Evolutionary conservation across 2,329 filamentous ascomycete species (phyloP).

Genomic region (Fonsecaea erecta): DNA sequence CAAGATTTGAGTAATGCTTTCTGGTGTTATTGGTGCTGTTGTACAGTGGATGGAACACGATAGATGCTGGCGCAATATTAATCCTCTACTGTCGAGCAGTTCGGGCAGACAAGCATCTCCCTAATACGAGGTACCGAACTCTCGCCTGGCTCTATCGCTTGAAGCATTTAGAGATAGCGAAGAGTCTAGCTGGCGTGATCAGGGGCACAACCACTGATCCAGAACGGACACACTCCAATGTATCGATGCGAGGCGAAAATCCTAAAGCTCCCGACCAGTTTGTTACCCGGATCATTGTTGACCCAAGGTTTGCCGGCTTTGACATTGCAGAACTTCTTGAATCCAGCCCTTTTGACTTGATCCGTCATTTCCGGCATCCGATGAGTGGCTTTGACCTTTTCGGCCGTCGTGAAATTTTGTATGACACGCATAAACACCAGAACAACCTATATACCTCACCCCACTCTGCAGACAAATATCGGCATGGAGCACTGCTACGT

Average conservation of each 20-base stretch:
- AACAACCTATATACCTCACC: background rate
- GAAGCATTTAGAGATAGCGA: no score
- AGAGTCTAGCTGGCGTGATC: no score
- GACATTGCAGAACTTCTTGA: background rate
- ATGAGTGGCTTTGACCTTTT: background rate
- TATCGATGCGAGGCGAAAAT: background rate
- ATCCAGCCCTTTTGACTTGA: background rate
- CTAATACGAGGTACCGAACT: no score
- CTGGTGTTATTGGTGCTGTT: background rate
- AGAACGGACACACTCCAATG: background rate
- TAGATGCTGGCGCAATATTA: background rate
- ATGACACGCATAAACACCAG: no score
- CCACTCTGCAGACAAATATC: background rate
- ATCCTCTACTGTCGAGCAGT: background rate
- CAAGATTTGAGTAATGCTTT: background rate
- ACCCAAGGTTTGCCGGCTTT: background rate
- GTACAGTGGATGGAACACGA: background rate
- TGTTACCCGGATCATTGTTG: background rate
- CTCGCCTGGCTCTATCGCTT: no score
- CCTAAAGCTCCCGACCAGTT: background rate
- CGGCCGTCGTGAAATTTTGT: no score
- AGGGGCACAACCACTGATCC: background rate
- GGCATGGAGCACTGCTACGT: background rate
- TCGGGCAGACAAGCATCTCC: background rate
- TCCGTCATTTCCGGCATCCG: background rate